Base-by-base conservation (phyloP, 768 basidiomycete genomes). In the Tylopilus sp. region DNA sequence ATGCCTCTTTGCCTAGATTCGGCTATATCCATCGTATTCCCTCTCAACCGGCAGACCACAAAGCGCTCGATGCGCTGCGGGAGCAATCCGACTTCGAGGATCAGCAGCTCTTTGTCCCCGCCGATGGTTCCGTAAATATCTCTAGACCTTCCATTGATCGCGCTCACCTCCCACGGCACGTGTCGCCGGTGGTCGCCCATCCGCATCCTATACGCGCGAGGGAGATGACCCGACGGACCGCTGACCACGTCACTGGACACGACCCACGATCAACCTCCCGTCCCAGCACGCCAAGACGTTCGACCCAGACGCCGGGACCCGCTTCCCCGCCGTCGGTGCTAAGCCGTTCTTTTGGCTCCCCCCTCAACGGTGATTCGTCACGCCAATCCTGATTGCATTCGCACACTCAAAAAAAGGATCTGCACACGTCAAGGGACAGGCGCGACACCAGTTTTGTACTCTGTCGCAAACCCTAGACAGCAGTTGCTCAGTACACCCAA, bases 21-120 rank as follows among this genome's bases (percentile, higher is more conserved):
- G 94, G 94, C 5, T 79, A 97, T 20, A 74, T 98, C 30, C 95
- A 98, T 69, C 85, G 95, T 48, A 95, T 98, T 56, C 95, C 95
- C 6, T 81, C 86, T 31, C 83, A 88, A 39, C 77, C 84, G 11
- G 71, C 75, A 26, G 82, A 85, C 53, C 79, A 76, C 39, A 71
- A 77, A 44, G 71, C 76, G n/a, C 84, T 85, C 8, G 69, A 75
- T 20, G 82, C 82, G 61, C 69, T 84, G 11, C 74, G 71, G 18
- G 77, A 79, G 50, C 66, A 65, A 23, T 71, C 75, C 30, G 81
- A 81, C 55, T 79, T 76, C 52, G 83, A 86, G 57, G 79, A 81
- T 40, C 82, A 82, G 53, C 75, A 81, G 39, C 71, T 88, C 25
- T 90, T 90, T 59, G 83, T 88, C 22, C 90, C 89, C 23, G 87